These are phyloP conservation scores for Tetrahymena thermophila DNA, from an alignment of 73 alveolate species.

Conservation along the genomic window DNA sequence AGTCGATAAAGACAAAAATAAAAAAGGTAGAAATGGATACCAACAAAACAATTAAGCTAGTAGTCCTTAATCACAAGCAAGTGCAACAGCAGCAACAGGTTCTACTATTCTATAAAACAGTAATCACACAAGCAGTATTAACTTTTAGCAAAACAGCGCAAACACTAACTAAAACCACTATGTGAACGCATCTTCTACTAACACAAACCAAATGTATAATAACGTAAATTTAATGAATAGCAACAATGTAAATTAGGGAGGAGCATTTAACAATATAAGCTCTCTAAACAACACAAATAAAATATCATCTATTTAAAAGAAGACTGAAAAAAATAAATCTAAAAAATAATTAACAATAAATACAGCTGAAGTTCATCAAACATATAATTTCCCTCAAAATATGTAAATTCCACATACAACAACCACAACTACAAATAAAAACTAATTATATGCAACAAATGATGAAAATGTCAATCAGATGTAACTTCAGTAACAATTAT, in stretches of 20 bases:
- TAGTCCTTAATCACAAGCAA: neutral
- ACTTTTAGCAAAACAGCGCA: neutral
- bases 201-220: neutral
- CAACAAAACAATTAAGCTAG: neutral
- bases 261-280: neutral
- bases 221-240: neutral
- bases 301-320: neutral
- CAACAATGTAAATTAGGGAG: neutral
- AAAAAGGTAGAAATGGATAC: neutral
- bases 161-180: neutral
- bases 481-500: neutral
- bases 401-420: neutral
- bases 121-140: neutral
- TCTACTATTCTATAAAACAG: neutral
- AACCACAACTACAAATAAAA: neutral
- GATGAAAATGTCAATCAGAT: neutral
- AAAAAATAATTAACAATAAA: neutral
- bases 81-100: neutral
- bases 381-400: neutral
- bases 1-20: neutral
- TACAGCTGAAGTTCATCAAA: neutral
- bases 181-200: neutral
- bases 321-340: neutral
- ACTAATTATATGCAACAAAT: neutral
- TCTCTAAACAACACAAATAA: neutral